Evolutionary conservation across 2,329 filamentous ascomycete genomes (phyloP).

Genomic region (Bipolaris bicolor): DNA sequence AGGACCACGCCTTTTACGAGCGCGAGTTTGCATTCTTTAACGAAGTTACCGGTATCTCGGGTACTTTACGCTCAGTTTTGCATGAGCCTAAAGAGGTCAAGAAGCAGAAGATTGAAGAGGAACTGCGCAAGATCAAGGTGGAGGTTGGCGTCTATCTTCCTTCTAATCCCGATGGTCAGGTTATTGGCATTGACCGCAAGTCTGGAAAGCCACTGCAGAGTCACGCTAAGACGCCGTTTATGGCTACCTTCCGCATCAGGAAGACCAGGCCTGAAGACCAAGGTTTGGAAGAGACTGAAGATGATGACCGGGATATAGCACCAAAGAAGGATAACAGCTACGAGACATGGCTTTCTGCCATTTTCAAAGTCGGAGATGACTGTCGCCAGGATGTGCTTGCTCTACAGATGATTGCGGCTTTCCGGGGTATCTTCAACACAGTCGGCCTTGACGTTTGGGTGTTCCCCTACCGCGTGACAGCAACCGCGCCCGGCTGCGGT

Average conservation of each 20-base stretch:
- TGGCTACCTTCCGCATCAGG: conserved; percentile 97
- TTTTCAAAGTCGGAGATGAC: conserved; percentile 99
- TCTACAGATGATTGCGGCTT: conserved; percentile 96
- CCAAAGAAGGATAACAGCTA: conserved; percentile 62
- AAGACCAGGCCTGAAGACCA: conserved; percentile 66
- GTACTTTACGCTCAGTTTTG: conserved; percentile 92
- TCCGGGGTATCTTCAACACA: conserved; percentile 94
- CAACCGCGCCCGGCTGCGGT: conserved; percentile 94
- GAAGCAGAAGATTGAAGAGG: conserved; percentile 98
- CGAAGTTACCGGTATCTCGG: conserved; percentile 93
- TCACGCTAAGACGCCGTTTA: conserved; percentile 97
- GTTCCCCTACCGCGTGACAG: conserved; percentile 95
- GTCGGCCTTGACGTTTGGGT: conserved; percentile 96
- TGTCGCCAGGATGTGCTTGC: conserved; percentile 96
- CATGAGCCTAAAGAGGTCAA: conserved; percentile 94
- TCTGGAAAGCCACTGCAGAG: conserved; percentile 97
- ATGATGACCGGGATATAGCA: conserved; percentile 41
- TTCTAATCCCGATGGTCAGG: conserved; percentile 94
- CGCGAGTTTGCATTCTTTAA: conserved; percentile 98
- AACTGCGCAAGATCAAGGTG: conserved; percentile 94
- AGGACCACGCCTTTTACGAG: conserved; percentile 87
- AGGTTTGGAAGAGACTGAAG: conserved; percentile 36
- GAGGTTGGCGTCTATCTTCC: conserved; percentile 97
- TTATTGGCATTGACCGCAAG: conserved; percentile 97
- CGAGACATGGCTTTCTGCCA: conserved; percentile 98